A percentile compares a stretch with the other conserved stretches of the same genome.
Conservation (phyloP, 2,329 filamentous ascomycete genomes). For the Exophiala calicioides region DNA sequence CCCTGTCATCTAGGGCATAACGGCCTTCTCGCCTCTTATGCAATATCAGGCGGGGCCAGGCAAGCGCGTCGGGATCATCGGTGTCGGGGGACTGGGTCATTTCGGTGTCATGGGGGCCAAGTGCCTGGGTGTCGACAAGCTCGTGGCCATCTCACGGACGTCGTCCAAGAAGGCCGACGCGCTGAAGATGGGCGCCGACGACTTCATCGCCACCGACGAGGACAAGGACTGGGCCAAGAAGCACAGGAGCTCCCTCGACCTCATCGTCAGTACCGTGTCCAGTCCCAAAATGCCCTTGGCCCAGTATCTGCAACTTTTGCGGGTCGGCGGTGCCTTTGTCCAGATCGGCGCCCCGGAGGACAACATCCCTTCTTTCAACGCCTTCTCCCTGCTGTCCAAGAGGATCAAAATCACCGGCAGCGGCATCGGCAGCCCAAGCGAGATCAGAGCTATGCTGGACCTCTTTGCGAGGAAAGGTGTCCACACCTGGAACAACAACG, state of each 20-base stretch:
- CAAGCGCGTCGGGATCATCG: constrained; percentile 70
- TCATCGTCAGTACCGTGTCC: constrained; percentile 61
- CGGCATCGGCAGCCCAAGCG: constrained; percentile 45
- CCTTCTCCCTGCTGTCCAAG: constrained; percentile 62
- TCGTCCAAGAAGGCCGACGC: constrained; percentile 55
- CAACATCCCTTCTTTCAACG: constrained; percentile 55
- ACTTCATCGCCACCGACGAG: constrained; percentile 59
- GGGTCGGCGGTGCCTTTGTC: constrained; percentile 62
- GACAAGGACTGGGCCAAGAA: constrained; percentile 56
- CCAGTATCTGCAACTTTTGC: constrained; percentile 63
- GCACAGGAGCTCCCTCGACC: constrained; percentile 53
- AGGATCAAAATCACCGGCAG: constrained; percentile 56
- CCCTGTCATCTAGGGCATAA: too few species aligned
- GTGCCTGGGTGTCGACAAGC: constrained; percentile 67
- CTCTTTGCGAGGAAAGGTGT: constrained; percentile 47
- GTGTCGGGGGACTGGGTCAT: constrained; percentile 73
- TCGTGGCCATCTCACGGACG: constrained; percentile 59
- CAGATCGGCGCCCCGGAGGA: constrained; percentile 70
- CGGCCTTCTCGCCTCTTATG: constrained; percentile 68
- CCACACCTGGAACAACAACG: constrained; percentile 47
- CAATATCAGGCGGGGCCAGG: constrained; percentile 69
- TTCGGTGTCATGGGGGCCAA: constrained; percentile 71
- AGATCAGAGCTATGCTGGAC: constrained; percentile 48
- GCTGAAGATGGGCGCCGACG: constrained; percentile 55
- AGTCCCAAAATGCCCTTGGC: constrained; percentile 63